A percentile compares a stretch with the other conserved stretches of the same genome.
Evolutionary conservation across 2,329 filamentous ascomycete genomes (phyloP).

Genomic region (Colletotrichum aenigma): DNA sequence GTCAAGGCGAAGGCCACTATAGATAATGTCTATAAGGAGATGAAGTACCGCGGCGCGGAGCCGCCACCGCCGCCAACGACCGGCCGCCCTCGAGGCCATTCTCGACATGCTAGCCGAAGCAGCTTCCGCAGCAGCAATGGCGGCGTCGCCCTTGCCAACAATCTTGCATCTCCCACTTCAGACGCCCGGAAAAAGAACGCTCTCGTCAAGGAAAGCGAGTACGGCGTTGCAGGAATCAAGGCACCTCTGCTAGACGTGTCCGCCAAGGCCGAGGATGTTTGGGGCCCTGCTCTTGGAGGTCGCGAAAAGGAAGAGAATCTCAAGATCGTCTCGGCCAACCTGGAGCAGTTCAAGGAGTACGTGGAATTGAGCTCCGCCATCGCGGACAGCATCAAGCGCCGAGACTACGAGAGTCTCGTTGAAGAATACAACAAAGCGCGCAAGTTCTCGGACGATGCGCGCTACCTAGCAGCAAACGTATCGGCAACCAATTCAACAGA

Average conservation of each 20-base stretch:
- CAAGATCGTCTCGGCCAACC: slow-evolving; percentile 74
- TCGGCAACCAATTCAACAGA: slow-evolving; percentile 69
- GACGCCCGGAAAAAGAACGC: slow-evolving; percentile 85
- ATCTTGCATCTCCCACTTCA: slow-evolving; percentile 34
- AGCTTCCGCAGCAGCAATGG: slow-evolving; percentile 63
- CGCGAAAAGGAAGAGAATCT: slow-evolving; percentile 89
- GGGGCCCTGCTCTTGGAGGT: slow-evolving; percentile 91
- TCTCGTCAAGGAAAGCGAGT: slow-evolving; percentile 89
- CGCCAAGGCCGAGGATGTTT: slow-evolving; percentile 94
- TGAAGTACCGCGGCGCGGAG: slow-evolving; percentile 76
- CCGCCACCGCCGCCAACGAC: slow-evolving; percentile 42
- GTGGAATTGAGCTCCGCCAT: slow-evolving; percentile 82
- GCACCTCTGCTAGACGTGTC: slow-evolving; percentile 86
- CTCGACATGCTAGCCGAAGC: slow-evolving; percentile 69
- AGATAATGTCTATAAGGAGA: slow-evolving; percentile 98
- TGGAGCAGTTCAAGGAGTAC: slow-evolving; percentile 81
- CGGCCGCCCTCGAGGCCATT: slow-evolving; percentile 55
- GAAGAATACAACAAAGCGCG: slow-evolving; percentile 88
- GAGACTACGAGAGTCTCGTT: slow-evolving; percentile 86
- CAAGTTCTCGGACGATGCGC: slow-evolving; percentile 79
- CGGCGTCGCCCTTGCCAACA: slow-evolving; percentile 37
- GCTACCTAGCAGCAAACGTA: slow-evolving; percentile 62
- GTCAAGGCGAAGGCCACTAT: slow-evolving; percentile 97
- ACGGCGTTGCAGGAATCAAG: slow-evolving; percentile 87
- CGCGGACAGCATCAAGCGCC: slow-evolving; percentile 84